phyloP scores from a whole-genome alignment of 352 stramenopile genomes.

The Pythium rishiriense region DNA sequence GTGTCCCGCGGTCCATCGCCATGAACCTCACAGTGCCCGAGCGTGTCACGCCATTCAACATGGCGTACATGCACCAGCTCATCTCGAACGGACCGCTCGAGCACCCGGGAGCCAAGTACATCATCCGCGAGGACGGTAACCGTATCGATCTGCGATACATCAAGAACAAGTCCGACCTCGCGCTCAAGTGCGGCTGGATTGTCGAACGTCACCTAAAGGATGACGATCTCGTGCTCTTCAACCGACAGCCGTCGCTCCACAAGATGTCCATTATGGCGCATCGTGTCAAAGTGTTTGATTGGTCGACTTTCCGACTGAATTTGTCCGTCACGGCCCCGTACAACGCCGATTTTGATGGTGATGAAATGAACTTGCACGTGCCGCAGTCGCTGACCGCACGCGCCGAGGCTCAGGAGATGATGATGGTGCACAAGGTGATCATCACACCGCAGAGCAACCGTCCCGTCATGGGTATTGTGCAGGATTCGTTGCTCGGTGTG shows the following conservation, averaged over 20 bases:
- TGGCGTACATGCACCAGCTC: conserved; percentile 93
- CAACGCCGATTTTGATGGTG: conserved; percentile 99
- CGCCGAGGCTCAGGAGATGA: conserved; percentile 97
- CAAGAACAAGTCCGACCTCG: conserved; percentile 95
- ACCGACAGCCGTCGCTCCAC: conserved; percentile 98
- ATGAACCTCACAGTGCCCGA: conserved; percentile 99
- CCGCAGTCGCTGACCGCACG: conserved; percentile 97
- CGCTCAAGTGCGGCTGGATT: conserved; percentile 97
- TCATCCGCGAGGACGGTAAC: conserved; percentile 97
- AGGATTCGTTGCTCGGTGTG: conserved; percentile 95
- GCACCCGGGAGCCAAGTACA: conserved; percentile 98
- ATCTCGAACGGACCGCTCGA: conserved; percentile 96
- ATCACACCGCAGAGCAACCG: conserved; percentile 98
- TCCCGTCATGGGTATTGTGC: conserved; percentile 99
- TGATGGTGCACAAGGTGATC: conserved; percentile 99
- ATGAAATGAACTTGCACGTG: conserved; percentile 99
- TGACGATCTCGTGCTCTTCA: conserved; percentile 99
- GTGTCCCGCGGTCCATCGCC: conserved; percentile 97
- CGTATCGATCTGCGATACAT: conserved; percentile 98
- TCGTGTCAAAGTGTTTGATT: conserved; percentile 98
- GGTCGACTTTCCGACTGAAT: conserved; percentile 99
- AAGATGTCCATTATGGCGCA: conserved; percentile 99
- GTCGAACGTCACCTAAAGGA: conserved; percentile 98
- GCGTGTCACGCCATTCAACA: conserved; percentile 99
- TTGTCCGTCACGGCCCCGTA: conserved; percentile 98